A percentile compares a stretch with the other conserved stretches of the same genome.
Evolutionary conservation across 305 asterid species (phyloP).

Genomic region (Lippia alba): DNA sequence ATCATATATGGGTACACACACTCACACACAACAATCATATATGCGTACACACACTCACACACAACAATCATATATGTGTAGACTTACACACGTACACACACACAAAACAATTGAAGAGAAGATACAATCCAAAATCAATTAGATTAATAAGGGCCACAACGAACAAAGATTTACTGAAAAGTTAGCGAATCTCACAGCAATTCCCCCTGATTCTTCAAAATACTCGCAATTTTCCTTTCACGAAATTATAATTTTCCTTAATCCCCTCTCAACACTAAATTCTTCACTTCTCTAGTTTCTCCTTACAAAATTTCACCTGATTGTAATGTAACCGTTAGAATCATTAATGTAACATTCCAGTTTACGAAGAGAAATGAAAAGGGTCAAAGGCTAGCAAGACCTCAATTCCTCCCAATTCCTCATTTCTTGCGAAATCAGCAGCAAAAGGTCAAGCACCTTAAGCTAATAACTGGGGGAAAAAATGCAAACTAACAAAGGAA

Average conservation of each 20-base stretch:
- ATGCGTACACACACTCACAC: too few species aligned
- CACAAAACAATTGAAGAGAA: too few species aligned
- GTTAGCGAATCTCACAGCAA: background rate
- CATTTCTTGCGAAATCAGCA: background rate
- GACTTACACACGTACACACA: too few species aligned
- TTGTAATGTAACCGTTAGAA: background rate
- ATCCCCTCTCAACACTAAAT: background rate
- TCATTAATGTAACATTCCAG: background rate
- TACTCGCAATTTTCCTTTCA: constrained; percentile 2
- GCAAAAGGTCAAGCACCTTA: background rate
- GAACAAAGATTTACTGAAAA: background rate
- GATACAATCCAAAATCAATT: too few species aligned
- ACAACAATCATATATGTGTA: too few species aligned
- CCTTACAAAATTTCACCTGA: background rate
- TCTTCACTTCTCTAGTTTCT: background rate
- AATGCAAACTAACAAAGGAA: background rate
- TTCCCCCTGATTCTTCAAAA: constrained; percentile 5
- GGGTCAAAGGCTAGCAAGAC: constrained; percentile 5
- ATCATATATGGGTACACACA: too few species aligned
- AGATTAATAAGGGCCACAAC: background rate
- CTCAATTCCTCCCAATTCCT: constrained; percentile 16
- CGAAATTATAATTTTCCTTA: background rate
- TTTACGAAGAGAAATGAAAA: background rate
- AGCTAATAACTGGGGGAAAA: background rate
- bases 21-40: too few species aligned